Percentiles rank a stretch among this genome's conserved stretches.
Conservation (phyloP, 495 filamentous ascomycete genomes). For the Penicillium cataractarum region DNA sequence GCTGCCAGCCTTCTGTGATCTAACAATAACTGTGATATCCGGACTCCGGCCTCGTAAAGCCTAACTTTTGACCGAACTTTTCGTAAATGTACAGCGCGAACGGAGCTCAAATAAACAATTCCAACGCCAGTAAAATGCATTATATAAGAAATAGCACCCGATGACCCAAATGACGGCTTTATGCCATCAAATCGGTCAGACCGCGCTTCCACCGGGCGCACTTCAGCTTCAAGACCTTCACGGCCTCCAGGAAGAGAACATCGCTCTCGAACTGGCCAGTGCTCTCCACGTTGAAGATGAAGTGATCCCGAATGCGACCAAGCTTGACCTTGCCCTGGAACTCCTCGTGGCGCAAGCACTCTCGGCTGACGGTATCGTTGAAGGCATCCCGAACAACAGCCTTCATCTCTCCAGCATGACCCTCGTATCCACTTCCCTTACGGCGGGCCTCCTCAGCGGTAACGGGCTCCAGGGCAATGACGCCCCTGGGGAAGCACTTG, state of each 20-base stretch:
- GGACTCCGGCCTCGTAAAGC: slow-evolving; percentile 43
- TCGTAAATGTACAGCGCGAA: slow-evolving; percentile 47
- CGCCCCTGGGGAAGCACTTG: slow-evolving; percentile 86
- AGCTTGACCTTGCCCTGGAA: slow-evolving; percentile 95
- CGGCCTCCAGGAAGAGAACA: slow-evolving; percentile 83
- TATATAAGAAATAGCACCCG: slow-evolving; percentile 30
- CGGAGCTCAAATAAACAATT: slow-evolving; percentile 30
- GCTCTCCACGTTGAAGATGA: slow-evolving; percentile 95
- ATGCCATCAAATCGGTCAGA: slow-evolving; percentile 58
- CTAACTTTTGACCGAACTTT: slow-evolving; percentile 44
- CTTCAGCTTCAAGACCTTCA: slow-evolving; percentile 83
- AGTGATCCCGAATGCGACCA: slow-evolving; percentile 88
- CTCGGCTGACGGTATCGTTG: slow-evolving; percentile 90
- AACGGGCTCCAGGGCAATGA: slow-evolving; percentile 78
- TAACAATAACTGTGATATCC: slow-evolving; percentile 33
- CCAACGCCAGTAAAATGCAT: slow-evolving; percentile 55
- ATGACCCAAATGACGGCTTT: slow-evolving; percentile 20
- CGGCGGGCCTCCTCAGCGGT: slow-evolving; percentile 64
- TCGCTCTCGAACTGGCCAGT: slow-evolving; percentile 92
- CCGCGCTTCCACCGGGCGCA: slow-evolving; percentile 65
- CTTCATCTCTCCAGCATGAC: slow-evolving; percentile 72
- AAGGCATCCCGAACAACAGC: slow-evolving; percentile 82
- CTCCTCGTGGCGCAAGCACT: slow-evolving; percentile 88
- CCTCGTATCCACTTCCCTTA: slow-evolving; percentile 68
- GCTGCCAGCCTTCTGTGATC: slow-evolving; percentile 34